Evolutionary conservation across 306 rosid genomes (phyloP).

Genomic region (Begonia fuchsioides): DNA sequence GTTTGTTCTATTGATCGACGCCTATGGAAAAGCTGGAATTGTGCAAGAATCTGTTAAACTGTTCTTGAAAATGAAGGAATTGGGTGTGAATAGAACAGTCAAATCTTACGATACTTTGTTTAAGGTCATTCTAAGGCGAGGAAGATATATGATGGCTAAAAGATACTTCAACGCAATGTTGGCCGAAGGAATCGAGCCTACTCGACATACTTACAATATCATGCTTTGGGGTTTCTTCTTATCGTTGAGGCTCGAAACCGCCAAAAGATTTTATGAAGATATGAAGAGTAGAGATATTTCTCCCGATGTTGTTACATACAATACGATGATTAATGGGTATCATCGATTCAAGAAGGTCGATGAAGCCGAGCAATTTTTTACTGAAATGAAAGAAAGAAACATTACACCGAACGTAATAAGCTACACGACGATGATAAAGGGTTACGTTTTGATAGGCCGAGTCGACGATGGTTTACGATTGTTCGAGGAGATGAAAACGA

Average conservation of each 20-base stretch:
- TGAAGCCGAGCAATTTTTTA: constrained; percentile 64
- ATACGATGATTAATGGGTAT: constrained; percentile 71
- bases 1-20: constrained; percentile 51
- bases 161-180: constrained; percentile 73
- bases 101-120: constrained; percentile 64
- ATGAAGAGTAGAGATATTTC: constrained; percentile 46
- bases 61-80: constrained; percentile 59
- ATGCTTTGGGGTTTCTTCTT: constrained; percentile 86
- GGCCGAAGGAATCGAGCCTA: constrained; percentile 66
- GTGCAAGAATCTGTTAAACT: constrained; percentile 82
- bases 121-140: constrained; percentile 56
- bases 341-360: constrained; percentile 63
- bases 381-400: constrained; percentile 65
- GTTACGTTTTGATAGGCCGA: constrained; percentile 47
- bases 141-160: constrained; percentile 85
- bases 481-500: constrained; percentile 61
- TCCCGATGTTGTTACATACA: constrained; percentile 68
- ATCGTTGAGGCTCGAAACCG: constrained; percentile 67
- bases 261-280: constrained; percentile 60
- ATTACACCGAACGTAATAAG: constrained; percentile 59
- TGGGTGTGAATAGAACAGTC: constrained; percentile 41
- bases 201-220: constrained; percentile 59
- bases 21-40: constrained; percentile 67
- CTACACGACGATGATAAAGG: constrained; percentile 72
- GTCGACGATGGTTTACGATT: constrained; percentile 38